Evolutionary conservation across 2,329 filamentous ascomycete genomes (phyloP), one percentile per base, ranked within the genome.

Genomic region (Fusarium begoniae): DNA sequence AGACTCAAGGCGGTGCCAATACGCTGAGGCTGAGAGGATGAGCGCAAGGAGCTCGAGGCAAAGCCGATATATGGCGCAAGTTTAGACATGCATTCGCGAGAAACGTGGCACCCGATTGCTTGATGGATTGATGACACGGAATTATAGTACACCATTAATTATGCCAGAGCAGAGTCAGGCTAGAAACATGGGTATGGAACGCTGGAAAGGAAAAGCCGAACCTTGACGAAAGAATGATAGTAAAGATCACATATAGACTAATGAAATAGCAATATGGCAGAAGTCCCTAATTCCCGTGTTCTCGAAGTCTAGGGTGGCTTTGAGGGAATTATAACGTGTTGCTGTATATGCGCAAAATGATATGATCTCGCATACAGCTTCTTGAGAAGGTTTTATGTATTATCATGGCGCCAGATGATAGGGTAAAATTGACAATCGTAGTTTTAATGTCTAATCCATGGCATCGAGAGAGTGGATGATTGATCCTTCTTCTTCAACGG

Each of bases 401-500:
- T 30, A 17, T 28, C 10, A 30, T n/a, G 17, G 10, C 20, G 7
- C 6, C 32, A 3, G 9, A 22, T 26, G n/a, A 22, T 26, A 1
- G 2, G 12, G 3, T 6, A 7, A 28, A 22, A 9, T 4, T n/a
- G 8, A 9, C 30, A 0, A 6, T 14, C 0, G 2, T 8, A 2
- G 20, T 18, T 18, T 28, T 11, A 7, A 10, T 28, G 8, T 43
- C 26, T 6, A 22, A 26, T 26, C 10, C 8, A 26, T n/a, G 13
- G 43, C 2, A 15, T 30, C 11, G 15, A 22, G 15, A 22, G 10
- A 13, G 13, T 12, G 10, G 9, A 17, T 10, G 8, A 8, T 30
- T 13, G 14, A 13, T 10, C 3, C 20, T 18, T 26, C 10, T n/a
- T 3, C 8, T 17, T n/a, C 35, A n/a, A 15, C 32, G 32, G 15